phyloP scores from a whole-genome alignment of 768 basidiomycete species.

The Scleroderma bovista region DNA sequence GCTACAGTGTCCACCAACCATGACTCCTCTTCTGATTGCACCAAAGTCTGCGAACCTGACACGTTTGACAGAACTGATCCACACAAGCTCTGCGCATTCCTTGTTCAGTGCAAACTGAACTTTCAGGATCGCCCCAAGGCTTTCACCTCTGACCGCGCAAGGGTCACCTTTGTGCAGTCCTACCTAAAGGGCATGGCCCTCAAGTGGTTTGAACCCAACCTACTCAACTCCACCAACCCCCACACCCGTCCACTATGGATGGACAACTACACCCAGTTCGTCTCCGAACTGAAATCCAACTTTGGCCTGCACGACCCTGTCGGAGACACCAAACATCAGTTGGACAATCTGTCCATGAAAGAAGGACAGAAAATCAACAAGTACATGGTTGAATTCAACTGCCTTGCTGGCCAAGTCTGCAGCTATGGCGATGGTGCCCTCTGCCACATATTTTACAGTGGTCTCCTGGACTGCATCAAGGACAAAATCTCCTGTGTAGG shows the following conservation, averaged over 20 bases:
- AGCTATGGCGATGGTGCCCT: background rate
- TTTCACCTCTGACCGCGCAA: background rate
- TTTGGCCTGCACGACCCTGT: too few species aligned
- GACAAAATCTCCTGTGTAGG: background rate
- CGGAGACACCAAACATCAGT: too few species aligned
- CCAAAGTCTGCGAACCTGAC: too few species aligned
- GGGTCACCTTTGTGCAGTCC: background rate
- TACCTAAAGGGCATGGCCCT: conserved; percentile 1
- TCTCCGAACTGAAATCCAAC: too few species aligned
- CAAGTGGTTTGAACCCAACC: background rate
- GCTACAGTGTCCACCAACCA: too few species aligned
- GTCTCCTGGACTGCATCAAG: background rate
- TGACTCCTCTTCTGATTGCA: too few species aligned
- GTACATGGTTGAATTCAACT: background rate
- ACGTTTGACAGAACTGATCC: background rate
- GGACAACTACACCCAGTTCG: background rate
- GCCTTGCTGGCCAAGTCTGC: background rate
- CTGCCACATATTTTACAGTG: background rate
- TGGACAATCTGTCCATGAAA: too few species aligned
- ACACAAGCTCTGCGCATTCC: background rate
- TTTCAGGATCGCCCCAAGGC: background rate
- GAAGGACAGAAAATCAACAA: background rate
- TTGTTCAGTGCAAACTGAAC: background rate
- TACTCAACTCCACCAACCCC: background rate
- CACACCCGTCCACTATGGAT: background rate